Evolutionary conservation across 306 rosid genomes (phyloP).

Genomic region (Malus sieversii): DNA sequence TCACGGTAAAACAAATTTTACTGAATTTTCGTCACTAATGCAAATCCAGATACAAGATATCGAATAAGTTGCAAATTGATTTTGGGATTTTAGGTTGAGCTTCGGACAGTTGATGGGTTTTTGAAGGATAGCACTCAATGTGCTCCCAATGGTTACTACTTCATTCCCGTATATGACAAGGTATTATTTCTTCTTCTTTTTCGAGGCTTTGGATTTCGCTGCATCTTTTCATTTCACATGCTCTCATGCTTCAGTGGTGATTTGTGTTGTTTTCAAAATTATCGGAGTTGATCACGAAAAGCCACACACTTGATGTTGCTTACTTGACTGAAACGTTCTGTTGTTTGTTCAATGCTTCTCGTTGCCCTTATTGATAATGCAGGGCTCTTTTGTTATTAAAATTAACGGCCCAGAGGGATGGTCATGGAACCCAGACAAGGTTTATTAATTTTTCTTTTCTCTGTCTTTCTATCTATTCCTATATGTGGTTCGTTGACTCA

Average conservation of each 20-base stretch:
- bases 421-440: constrained; percentile 95
- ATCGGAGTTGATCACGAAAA: background rate
- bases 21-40: too few relatives aligned
- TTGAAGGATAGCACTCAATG: constrained; percentile 94
- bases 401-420: constrained; percentile 93
- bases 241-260: background rate
- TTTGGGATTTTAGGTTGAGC: constrained; percentile 66
- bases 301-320: too few relatives aligned
- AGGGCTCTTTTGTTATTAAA: constrained; percentile 86
- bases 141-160: constrained; percentile 98
- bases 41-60: too few relatives aligned
- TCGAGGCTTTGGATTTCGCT: background rate
- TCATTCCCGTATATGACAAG: constrained; percentile 98
- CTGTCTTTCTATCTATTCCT: background rate
- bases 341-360: constrained; percentile 21
- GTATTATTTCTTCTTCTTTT: constrained; percentile 21
- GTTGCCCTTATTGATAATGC: constrained; percentile 21
- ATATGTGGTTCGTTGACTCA: constrained; percentile 4
- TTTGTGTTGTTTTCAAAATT: background rate
- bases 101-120: constrained; percentile 81
- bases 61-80: background rate
- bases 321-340: background rate
- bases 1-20: constrained; percentile 37
- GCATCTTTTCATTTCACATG: background rate
- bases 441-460: constrained; percentile 8